Base-by-base conservation (phyloP, 257 asterid species). In the Lycium barbarum region DNA sequence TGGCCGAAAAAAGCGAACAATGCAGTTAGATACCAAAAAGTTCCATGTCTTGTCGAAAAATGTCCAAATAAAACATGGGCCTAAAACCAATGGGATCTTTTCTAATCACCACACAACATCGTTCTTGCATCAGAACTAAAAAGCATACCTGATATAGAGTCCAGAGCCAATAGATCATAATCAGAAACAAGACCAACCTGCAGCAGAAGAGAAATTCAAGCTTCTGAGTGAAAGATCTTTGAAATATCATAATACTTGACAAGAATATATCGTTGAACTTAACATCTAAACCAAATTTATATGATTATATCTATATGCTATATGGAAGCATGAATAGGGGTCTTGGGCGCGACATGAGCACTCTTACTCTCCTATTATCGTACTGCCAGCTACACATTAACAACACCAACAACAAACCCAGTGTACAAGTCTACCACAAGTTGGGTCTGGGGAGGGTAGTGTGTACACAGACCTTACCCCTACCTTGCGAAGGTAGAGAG, bases 111-210 rank as follows among this genome's bases (percentile, higher is more conserved):
- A 76, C 14, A 51, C 1, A 49, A 26, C 7, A 49, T 22, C 2
- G 14, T 12, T 22, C 14, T 51, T 2, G 11, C 81, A 20, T 51
- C 45, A 51, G 7, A 51, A 51, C 81, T 76, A 22, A 49, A 81
- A 62, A 43, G 7, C 55, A 62, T 84, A 92, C 97, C 97, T 91
- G 97, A 95, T 90, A 95, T 81, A 66, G 98, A 93, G 84, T 93
- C 98, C 88, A 93, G 85, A n/a, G 98, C 97, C 86, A 94, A 85
- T 81, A 93, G 89, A 87, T 94, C 98, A 63, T 91, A 93, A 90
- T 94, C 97, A 4, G 98, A 93, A 85, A 93, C 97, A 61, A 94
- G 90, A 88, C 97, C 97, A 81, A 93, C 94, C 97, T 93, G 94
- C 89, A 92, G 57, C 63, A 90, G 71, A 65, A 86, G 62, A 87